Base-by-base conservation (phyloP, 192 early-diverging fungal species). In the Linnemannia exigua region DNA sequence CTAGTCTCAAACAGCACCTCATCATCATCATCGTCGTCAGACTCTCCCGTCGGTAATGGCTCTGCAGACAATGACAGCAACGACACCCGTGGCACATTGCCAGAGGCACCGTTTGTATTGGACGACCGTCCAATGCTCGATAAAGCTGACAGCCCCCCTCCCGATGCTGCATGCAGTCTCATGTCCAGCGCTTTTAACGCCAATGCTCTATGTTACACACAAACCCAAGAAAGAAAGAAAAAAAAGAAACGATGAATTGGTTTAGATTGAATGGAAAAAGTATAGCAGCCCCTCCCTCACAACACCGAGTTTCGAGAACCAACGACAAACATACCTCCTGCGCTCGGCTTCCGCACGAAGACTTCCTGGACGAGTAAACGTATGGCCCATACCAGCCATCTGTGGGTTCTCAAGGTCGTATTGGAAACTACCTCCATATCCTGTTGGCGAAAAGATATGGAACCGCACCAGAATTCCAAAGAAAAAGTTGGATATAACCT, bases 291-390 rank as follows among this genome's bases (percentile, higher is more conserved):
- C n/a, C n/a, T n/a, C n/a, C n/a, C n/a, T n/a, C n/a, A n/a, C n/a
- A n/a, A n/a, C n/a, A n/a, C n/a, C n/a, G n/a, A n/a, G n/a, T n/a
- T n/a, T n/a, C n/a, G n/a, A n/a, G n/a, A n/a, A n/a, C n/a, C n/a
- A n/a, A n/a, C n/a, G n/a, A n/a, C n/a, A n/a, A 3, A 31, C 28
- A 31, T 85, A 94, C 94, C 93, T 91, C 79, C 94, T 82, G 50
- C 94, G 87, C 73, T 95, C 94, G 0, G 93, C 92, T 83, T 95
- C 94, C 0, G 93, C 91, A 58, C 91, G 76, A 14, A 89, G 85
- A 82, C 88, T 88, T 12, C 90, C 92, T 58, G 90, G 90, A 22
- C 73, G 77, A 5, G 74, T 86, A 36, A 86, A 84, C 28, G 79
- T 88, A 38, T 76, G 91, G 14, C 73, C 72, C 80, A 50, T 77